Evolutionary conservation across 164 flowering plant species (phyloP).

Genomic region (Annona squamosa): DNA sequence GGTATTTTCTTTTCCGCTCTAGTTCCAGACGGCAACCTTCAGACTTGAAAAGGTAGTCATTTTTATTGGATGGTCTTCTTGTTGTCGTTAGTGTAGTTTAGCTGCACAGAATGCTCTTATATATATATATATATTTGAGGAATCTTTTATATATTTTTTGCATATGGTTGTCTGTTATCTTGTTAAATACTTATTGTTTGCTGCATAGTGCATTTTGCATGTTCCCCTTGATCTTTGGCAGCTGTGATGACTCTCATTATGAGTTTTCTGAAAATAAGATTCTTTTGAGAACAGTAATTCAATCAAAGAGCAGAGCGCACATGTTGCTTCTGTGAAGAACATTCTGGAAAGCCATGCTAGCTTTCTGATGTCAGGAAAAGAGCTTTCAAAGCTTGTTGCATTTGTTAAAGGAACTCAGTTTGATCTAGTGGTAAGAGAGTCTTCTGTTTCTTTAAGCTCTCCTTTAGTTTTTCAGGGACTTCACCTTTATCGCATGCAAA

Average conservation of each 20-base stretch:
- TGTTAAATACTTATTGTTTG: too few species aligned
- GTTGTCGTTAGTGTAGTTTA: neutral
- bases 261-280: slow-evolving; percentile 3
- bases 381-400: slow-evolving; percentile 94
- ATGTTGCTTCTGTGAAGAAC: slow-evolving; percentile 82
- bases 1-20: slow-evolving; percentile 79
- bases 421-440: slow-evolving; percentile 77
- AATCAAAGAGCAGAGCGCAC: slow-evolving; percentile 81
- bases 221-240: neutral
- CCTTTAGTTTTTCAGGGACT: slow-evolving; percentile 1
- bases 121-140: neutral
- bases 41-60: slow-evolving; percentile 58
- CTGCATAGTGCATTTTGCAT: neutral
- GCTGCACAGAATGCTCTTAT: neutral
- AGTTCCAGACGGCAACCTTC: slow-evolving; percentile 48
- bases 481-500: slow-evolving; percentile 10
- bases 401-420: slow-evolving; percentile 99
- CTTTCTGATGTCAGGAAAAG: slow-evolving; percentile 93
- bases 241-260: neutral
- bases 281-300: slow-evolving; percentile 40
- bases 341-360: slow-evolving; percentile 97
- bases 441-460: neutral
- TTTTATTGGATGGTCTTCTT: neutral
- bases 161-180: too few species aligned
- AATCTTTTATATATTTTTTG: neutral